Conservation (phyloP, 179 eudicot species). For the Beta lomatogona region DNA sequence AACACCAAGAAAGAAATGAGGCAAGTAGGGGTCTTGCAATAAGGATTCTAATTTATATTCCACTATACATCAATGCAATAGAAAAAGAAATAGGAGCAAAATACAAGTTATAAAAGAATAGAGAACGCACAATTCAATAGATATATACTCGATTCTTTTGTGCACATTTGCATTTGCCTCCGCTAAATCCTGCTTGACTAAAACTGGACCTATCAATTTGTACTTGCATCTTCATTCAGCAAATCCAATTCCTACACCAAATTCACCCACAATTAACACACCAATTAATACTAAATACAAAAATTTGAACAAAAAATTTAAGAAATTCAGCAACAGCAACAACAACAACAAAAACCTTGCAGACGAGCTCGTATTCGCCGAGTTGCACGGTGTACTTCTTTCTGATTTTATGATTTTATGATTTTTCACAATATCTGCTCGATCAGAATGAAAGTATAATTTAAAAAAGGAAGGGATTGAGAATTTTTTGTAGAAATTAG, state of each 20-base stretch:
- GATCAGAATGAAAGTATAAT: not conserved
- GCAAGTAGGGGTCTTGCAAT: not conserved
- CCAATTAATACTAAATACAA: not conserved
- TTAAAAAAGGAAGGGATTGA: too few species aligned
- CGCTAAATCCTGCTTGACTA: slow-evolving; percentile 95
- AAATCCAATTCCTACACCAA: slow-evolving; percentile 80
- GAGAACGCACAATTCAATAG: slow-evolving; percentile 81
- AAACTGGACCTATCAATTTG: slow-evolving; percentile 95
- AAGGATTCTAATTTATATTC: not conserved
- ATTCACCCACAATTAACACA: too few species aligned
- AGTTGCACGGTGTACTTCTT: slow-evolving; percentile 95
- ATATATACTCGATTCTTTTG: slow-evolving; percentile 89
- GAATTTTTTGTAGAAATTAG: too few species aligned
- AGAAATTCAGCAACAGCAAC: not conserved
- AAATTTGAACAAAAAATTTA: not conserved
- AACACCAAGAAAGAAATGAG: not conserved
- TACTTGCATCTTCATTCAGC: slow-evolving; percentile 86
- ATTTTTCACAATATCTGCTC: slow-evolving; percentile 76
- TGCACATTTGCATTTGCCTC: slow-evolving; percentile 97
- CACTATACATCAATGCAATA: not conserved
- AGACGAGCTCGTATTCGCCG: slow-evolving; percentile 96
- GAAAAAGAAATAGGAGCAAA: not conserved
- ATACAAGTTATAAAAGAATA: not conserved
- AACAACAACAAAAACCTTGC: slow-evolving; percentile 52
- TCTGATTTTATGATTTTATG: slow-evolving; percentile 91